These are phyloP conservation scores for Pelargonium nanum DNA, from an alignment of 345 rosid genomes.

Conservation along the genomic window DNA sequence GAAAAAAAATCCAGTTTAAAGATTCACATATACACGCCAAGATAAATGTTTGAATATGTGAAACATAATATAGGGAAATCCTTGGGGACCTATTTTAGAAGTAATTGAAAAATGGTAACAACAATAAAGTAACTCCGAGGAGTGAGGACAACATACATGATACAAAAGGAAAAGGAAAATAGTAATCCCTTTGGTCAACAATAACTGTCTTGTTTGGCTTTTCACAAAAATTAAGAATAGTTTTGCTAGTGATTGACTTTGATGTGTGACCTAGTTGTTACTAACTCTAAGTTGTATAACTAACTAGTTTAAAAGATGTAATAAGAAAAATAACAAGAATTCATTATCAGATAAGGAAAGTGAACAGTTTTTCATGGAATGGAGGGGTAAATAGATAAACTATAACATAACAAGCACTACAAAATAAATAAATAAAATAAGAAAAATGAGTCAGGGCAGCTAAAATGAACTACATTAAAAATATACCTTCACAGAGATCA, in stretches of 20 bases:
- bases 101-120: too few relatives aligned
- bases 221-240: background rate
- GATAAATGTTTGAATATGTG: background rate
- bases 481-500: constrained; percentile 70
- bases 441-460: background rate
- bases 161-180: background rate
- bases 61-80: too few relatives aligned
- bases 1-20: background rate
- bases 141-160: background rate
- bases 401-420: background rate
- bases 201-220: background rate
- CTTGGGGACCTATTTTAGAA: background rate
- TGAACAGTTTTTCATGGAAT: background rate
- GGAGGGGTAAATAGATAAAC: background rate
- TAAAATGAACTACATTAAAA: background rate
- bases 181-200: background rate
- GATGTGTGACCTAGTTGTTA: background rate
- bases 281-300: background rate
- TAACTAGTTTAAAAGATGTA: background rate
- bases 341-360: background rate
- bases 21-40: background rate
- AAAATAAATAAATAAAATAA: too few relatives aligned
- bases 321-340: background rate
- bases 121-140: background rate
- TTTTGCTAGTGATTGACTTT: background rate